Evolutionary conservation across 306 rosid genomes (phyloP), one percentile per base, ranked within the genome.

Genomic region (Acmispon strigosus): DNA sequence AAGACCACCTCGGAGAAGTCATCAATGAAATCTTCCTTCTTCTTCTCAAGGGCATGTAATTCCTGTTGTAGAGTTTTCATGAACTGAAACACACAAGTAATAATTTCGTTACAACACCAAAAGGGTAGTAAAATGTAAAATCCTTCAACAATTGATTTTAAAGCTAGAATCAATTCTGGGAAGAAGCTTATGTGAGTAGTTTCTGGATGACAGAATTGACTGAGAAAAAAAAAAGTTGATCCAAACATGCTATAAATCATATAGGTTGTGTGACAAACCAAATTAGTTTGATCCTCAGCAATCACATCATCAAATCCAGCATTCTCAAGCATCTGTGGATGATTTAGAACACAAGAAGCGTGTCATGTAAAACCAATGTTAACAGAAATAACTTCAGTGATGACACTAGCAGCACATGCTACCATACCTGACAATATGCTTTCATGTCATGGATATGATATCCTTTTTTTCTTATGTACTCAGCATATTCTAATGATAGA

Each of bases 401-500:
- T 53, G 52, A 19, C 3, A 60, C 15, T 8, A 18, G n/a, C 6
- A 44, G 8, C 32, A 24, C 8, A 67, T 57, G 52, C n/a, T 55
- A 18, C 52, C 58, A 47, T 84, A 89, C 98, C 87, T 83, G 85
- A 64, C 67, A 87, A 68, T 94, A 94, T 39, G 86, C 51, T 64
- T 84, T 75, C 47, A 89, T 77, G 66, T 86, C 92, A 72, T 91
- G 91, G 63, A 94, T 85, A 76, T 89, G 81, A 48, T 94, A 94
- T 39, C 96, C 97, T 77, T 92, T 85, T 54, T 91, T 89, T 72
- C 82, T 76, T 24, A 94, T 89, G 76, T 91, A 94, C 36, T 82
- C 85, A 4, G 87, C 75, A 77, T 86, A 94, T 52, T 86, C 92
- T 9, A 13, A 34, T 0, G 91, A 89, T 9, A 86, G 87, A 64